These are phyloP conservation scores for Litsea cubeba DNA, from an alignment of 164 flowering plant species.

Conservation along the genomic window DNA sequence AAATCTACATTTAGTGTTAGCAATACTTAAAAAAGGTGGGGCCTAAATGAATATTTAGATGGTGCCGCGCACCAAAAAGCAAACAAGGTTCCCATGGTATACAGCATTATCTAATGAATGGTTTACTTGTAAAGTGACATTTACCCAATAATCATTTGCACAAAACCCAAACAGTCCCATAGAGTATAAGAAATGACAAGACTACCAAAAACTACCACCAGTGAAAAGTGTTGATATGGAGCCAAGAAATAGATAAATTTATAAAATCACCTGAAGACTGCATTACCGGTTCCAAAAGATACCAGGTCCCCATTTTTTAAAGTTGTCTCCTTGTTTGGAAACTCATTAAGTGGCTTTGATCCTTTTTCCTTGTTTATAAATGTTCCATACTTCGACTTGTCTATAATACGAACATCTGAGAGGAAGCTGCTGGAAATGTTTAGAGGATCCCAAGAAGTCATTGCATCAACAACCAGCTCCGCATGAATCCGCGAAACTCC, in stretches of 20 bases:
- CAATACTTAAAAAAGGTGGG: too few relatives aligned
- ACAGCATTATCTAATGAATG: not conserved
- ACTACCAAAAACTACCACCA: not conserved
- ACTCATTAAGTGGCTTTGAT: slow-evolving; percentile 46
- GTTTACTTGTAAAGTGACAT: not conserved
- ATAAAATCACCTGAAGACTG: slow-evolving; percentile 62
- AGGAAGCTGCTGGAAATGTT: slow-evolving; percentile 26
- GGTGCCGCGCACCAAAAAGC: not conserved
- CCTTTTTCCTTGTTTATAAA: slow-evolving; percentile 40
- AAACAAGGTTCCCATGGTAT: not conserved
- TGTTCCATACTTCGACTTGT: slow-evolving; percentile 86
- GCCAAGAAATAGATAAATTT: not conserved
- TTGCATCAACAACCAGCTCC: slow-evolving; percentile 59
- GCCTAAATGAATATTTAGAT: not conserved
- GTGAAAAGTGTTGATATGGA: not conserved
- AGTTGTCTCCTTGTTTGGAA: slow-evolving; percentile 48
- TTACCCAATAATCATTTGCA: not conserved
- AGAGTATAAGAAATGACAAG: not conserved
- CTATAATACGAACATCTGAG: slow-evolving; percentile 47
- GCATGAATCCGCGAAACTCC: slow-evolving; percentile 87
- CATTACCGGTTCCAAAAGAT: slow-evolving; percentile 83
- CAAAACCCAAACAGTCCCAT: not conserved
- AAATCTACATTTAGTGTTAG: too few relatives aligned
- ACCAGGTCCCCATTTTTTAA: slow-evolving; percentile 65
- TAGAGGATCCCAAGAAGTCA: slow-evolving; percentile 33